Evolutionary conservation across 1,284 basidiomycete genomes (phyloP).

Genomic region (Crucibulum parvulum): DNA sequence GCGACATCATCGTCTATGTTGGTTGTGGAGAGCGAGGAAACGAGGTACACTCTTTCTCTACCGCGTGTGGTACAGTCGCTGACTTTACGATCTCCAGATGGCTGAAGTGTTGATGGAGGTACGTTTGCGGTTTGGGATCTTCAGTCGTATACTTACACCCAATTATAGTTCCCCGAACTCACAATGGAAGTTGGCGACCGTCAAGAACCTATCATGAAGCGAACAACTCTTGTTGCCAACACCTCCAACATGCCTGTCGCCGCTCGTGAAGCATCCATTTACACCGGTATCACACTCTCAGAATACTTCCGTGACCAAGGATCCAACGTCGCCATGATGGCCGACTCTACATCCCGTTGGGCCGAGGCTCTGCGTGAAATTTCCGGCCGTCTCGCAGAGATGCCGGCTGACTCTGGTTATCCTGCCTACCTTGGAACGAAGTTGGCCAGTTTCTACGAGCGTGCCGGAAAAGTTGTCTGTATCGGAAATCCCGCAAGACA

Average conservation of each 20-base stretch:
- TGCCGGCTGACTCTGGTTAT: constrained; percentile 99
- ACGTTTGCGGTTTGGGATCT: constrained; percentile 19
- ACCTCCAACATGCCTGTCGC: constrained; percentile 99
- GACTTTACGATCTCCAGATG: constrained; percentile 65
- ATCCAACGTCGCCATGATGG: constrained; percentile 99
- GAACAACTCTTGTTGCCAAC: constrained; percentile 98
- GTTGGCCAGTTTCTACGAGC: constrained; percentile 98
- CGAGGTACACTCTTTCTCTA: constrained; percentile 56
- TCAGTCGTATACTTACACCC: constrained; percentile 4
- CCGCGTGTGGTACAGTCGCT: not conserved
- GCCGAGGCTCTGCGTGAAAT: constrained; percentile 99
- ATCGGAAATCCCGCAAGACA: constrained; percentile 89
- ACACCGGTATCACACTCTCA: constrained; percentile 99
- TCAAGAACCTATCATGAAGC: constrained; percentile 99
- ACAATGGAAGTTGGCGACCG: constrained; percentile 91
- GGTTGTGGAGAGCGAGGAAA: constrained; percentile 96
- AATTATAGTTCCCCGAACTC: constrained; percentile 88
- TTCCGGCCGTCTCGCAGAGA: constrained; percentile 98
- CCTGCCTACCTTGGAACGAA: constrained; percentile 98
- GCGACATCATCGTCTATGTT: constrained; percentile 99
- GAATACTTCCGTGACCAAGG: constrained; percentile 99
- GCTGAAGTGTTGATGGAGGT: constrained; percentile 98
- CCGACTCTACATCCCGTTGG: constrained; percentile 99
- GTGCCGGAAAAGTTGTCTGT: constrained; percentile 96
- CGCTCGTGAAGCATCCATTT: constrained; percentile 99